Conservation (phyloP, 495 filamentous ascomycete genomes). For the Neurospora cerealis region DNA sequence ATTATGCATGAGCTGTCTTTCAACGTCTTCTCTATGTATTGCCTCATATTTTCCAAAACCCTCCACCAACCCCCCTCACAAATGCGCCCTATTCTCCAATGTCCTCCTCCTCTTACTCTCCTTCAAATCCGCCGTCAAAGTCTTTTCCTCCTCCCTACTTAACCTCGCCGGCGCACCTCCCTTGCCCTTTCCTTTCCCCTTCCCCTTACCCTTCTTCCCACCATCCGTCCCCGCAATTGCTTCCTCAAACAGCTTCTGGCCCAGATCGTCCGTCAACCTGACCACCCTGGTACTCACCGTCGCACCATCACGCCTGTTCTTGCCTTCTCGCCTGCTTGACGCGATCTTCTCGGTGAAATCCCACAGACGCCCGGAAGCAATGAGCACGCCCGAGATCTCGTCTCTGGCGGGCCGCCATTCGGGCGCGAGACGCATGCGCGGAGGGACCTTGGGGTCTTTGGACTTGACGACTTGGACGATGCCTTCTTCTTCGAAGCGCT, state of each 20-base stretch:
- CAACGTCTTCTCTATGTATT: background rate
- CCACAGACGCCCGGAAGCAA: constrained; percentile 70
- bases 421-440: constrained; percentile 54
- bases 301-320: constrained; percentile 85
- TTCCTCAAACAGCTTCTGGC: constrained; percentile 37
- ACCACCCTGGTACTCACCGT: constrained; percentile 83
- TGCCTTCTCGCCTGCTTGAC: constrained; percentile 74
- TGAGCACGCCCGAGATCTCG: constrained; percentile 45
- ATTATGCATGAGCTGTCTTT: background rate
- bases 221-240: constrained; percentile 8
- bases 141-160: constrained; percentile 32
- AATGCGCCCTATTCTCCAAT: constrained; percentile 36
- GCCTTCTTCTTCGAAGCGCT: constrained; percentile 81
- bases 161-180: constrained; percentile 24
- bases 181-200: constrained; percentile 17
- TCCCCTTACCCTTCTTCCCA: constrained; percentile 2
- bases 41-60: background rate
- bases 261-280: constrained; percentile 53
- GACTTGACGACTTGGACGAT: constrained; percentile 65
- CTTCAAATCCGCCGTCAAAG: constrained; percentile 22
- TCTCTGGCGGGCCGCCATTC: constrained; percentile 73
- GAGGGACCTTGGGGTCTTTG: constrained; percentile 46
- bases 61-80: constrained; percentile 18
- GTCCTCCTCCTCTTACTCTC: constrained; percentile 31
- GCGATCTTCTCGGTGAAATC: constrained; percentile 83